Evolutionary conservation across 1,139 yeast species (phyloP).

Genomic region (Lizanozyma gosingica): DNA sequence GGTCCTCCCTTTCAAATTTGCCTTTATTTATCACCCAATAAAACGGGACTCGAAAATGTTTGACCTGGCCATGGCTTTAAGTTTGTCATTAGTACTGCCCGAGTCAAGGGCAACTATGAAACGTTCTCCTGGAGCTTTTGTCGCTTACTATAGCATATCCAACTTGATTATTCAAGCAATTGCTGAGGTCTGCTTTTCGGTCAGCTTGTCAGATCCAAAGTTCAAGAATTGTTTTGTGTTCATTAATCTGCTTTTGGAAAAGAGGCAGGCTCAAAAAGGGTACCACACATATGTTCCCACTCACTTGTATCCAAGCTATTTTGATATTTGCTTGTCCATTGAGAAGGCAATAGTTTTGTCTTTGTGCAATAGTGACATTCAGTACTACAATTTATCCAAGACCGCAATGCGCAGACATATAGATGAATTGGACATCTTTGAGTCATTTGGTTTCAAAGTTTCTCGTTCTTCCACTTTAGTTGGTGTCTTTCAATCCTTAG

Average conservation of each 20-base stretch:
- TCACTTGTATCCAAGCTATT: conserved; percentile 10
- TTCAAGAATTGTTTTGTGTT: conserved; percentile 32
- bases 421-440: conserved; percentile 19
- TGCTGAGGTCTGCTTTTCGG: conserved; percentile 28
- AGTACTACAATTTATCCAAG: conserved; percentile 45
- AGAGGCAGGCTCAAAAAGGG: conserved; percentile 16
- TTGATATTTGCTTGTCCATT: conserved; percentile 17
- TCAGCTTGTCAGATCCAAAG: conserved; percentile 27
- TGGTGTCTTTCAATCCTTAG: conserved; percentile 40
- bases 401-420: conserved; percentile 39
- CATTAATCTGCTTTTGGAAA: conserved; percentile 23
- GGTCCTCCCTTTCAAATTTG: conserved; percentile 24
- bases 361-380: conserved; percentile 50
- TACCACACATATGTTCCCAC: conserved; percentile 13
- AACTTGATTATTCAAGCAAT: conserved; percentile 26
- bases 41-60: conserved; percentile 18
- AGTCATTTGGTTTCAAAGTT: conserved; percentile 2
- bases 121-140: conserved; percentile 1
- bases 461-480: conserved; percentile 14
- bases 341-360: conserved; percentile 43
- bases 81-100: conserved; percentile 22
- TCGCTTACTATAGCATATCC: conserved; percentile 21
- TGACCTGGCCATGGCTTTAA: conserved; percentile 28
- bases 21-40: conserved; percentile 19
- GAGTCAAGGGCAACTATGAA: conserved; percentile 4